phyloP scores from a whole-genome alignment of 257 asterid species.

The Solanum phureja region DNA sequence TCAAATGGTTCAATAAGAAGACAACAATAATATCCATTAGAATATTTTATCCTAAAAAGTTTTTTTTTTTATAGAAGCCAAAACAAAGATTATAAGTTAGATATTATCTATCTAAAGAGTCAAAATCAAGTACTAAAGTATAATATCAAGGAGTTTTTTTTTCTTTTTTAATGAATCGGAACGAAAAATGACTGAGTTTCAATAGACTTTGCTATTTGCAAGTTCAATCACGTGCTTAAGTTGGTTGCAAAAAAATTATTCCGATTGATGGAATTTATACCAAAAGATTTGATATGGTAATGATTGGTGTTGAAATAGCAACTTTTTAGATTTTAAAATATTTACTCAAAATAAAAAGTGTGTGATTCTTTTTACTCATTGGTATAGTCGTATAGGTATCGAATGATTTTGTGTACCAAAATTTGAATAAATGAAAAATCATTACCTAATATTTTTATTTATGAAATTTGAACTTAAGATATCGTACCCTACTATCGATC shows the following conservation, averaged over 20 bases:
- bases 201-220: too few relatives aligned
- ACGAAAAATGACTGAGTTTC: neutral
- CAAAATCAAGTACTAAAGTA: neutral
- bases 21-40: neutral
- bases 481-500: neutral
- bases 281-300: neutral
- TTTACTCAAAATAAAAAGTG: neutral
- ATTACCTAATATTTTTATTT: neutral
- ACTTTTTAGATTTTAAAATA: neutral
- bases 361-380: too few relatives aligned
- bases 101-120: neutral
- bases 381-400: neutral
- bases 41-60: neutral
- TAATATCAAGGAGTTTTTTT: neutral
- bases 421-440: too few relatives aligned
- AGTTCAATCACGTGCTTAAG: neutral
- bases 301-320: neutral
- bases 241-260: neutral
- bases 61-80: neutral
- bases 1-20: neutral
- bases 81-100: neutral
- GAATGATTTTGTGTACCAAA: too few relatives aligned
- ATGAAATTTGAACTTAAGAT: neutral
- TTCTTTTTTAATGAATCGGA: too few relatives aligned
- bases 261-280: neutral